Evolutionary conservation across 148 eudicot genomes (phyloP).

Genomic region (Camellia sinensis): DNA sequence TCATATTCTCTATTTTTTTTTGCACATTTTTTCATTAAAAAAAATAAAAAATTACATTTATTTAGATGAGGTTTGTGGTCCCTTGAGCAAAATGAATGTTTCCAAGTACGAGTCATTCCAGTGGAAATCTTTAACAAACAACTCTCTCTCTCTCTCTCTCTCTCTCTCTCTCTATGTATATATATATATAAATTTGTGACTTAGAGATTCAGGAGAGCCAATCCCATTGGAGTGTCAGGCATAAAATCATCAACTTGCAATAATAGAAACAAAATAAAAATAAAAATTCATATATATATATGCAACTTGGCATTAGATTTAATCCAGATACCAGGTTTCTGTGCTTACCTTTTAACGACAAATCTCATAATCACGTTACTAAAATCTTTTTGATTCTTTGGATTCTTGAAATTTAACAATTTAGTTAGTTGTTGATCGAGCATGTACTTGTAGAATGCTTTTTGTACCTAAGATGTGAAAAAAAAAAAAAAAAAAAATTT

Average conservation of each 20-base stretch:
- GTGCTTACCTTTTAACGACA: neutral
- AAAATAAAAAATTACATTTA: too few relatives aligned
- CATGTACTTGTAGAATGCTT: too few relatives aligned
- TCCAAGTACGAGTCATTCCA: neutral
- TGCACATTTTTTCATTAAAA: too few relatives aligned
- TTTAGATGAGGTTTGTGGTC: neutral
- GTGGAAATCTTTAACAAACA: too few relatives aligned
- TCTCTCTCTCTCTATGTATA: too few relatives aligned
- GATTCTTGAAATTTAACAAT: neutral
- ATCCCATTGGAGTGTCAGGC: constrained; percentile 1
- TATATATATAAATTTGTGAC: neutral
- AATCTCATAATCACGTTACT: neutral
- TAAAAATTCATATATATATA: neutral
- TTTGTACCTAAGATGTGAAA: too few relatives aligned
- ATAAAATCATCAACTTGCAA: constrained; percentile 7
- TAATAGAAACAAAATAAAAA: too few relatives aligned
- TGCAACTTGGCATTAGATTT: constrained; percentile 2
- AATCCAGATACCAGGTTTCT: neutral
- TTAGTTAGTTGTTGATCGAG: too few relatives aligned
- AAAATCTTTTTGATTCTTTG: neutral
- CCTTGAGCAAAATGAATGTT: constrained; percentile 5
- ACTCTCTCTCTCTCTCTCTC: too few relatives aligned
- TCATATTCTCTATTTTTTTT: too few relatives aligned
- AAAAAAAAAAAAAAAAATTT: too few relatives aligned
- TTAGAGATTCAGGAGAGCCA: neutral